phyloP scores from a whole-genome alignment of 140 eudicot genomes.

The Bidens hawaiensis region DNA sequence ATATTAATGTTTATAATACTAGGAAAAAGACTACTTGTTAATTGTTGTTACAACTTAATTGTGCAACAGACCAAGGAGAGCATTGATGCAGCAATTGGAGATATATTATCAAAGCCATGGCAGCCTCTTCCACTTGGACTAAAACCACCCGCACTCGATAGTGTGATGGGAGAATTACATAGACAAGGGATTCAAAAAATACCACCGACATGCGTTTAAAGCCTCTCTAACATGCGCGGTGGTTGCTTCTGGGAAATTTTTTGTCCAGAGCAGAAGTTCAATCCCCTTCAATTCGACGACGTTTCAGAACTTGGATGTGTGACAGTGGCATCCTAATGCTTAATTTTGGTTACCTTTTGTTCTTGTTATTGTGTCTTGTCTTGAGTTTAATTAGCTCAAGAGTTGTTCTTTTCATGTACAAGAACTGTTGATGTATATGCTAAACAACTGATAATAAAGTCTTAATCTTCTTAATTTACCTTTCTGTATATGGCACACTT shows the following conservation, averaged over 20 bases:
- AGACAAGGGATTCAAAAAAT: constrained; percentile 77
- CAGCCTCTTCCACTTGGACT: constrained; percentile 93
- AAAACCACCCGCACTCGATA: constrained; percentile 76
- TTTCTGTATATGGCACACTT: neutral
- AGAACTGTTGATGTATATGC: constrained; percentile 19
- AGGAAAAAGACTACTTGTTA: too few relatives aligned
- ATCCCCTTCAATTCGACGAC: constrained; percentile 60
- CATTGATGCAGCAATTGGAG: constrained; percentile 86
- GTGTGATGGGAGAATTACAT: constrained; percentile 79
- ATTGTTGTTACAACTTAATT: neutral
- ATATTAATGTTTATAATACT: too few relatives aligned
- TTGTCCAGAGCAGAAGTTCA: constrained; percentile 13
- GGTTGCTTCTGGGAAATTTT: constrained; percentile 28
- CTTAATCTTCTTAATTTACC: neutral
- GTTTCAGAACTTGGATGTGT: constrained; percentile 38
- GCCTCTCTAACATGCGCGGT: neutral
- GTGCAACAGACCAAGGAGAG: constrained; percentile 74
- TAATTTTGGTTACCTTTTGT: neutral
- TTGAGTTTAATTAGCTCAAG: constrained; percentile 1
- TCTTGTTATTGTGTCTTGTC: constrained; percentile 8
- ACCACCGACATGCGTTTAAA: constrained; percentile 58
- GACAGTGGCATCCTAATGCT: neutral
- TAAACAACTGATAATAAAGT: constrained; percentile 19
- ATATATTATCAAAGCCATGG: constrained; percentile 81
- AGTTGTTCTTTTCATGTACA: constrained; percentile 22